Conservation (phyloP, 805 yeast species). For the Jamesozyma hellenica region DNA sequence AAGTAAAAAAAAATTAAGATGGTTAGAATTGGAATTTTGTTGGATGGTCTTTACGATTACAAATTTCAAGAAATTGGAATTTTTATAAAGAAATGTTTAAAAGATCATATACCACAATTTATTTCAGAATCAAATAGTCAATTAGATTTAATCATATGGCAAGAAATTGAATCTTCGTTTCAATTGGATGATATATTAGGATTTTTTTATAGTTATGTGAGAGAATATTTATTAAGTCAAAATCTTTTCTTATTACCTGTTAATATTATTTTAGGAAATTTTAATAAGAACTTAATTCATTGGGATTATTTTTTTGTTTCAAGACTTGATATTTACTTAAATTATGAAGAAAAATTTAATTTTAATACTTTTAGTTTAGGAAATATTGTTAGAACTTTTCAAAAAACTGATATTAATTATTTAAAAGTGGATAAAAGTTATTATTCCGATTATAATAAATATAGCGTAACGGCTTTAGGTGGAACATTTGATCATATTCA, state of each 20-base stretch:
- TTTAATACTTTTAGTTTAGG: background rate
- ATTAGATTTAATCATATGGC: constrained; percentile 16
- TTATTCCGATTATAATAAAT: constrained; percentile 17
- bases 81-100: constrained; percentile 5
- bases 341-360: background rate
- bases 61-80: constrained; percentile 5
- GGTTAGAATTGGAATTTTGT: constrained; percentile 12
- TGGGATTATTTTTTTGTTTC: constrained; percentile 16
- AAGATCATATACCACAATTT: background rate
- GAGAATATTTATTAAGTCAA: constrained; percentile 17
- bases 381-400: no score
- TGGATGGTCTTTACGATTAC: constrained; percentile 7
- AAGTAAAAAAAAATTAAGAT: background rate
- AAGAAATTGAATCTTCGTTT: constrained; percentile 11
- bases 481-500: constrained; percentile 97
- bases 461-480: constrained; percentile 56
- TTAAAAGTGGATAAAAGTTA: no score
- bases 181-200: constrained; percentile 24
- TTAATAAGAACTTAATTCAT: constrained; percentile 5
- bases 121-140: constrained; percentile 4
- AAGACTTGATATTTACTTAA: background rate
- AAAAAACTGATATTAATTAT: no score
- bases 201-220: constrained; percentile 18
- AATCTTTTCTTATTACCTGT: constrained; percentile 16
- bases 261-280: constrained; percentile 16